These are phyloP conservation scores for Globisporangium parvum DNA, from an alignment of 352 stramenopile genomes.

Conservation along the genomic window DNA sequence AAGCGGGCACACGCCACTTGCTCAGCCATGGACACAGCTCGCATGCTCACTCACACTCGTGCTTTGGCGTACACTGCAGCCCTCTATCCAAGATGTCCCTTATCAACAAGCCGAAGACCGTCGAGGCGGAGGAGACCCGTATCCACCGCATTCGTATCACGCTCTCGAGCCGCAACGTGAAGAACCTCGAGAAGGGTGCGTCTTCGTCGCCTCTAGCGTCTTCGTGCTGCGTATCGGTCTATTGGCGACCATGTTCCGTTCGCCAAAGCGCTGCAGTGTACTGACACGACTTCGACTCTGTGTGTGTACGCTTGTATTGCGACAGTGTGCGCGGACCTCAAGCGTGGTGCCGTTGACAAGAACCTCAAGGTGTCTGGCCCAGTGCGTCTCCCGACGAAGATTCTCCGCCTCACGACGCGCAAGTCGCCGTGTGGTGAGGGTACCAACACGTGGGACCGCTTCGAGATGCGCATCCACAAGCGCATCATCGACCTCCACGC, in stretches of 20 bases:
- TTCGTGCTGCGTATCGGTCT: too few relatives aligned
- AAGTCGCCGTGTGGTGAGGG: conserved; percentile 98
- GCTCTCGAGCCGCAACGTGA: conserved; percentile 98
- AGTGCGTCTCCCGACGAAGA: conserved; percentile 98
- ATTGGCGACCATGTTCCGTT: too few relatives aligned
- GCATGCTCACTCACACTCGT: conserved; percentile 1
- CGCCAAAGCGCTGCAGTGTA: too few relatives aligned
- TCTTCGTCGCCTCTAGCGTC: conserved; percentile 2
- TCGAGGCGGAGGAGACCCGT: conserved; percentile 78
- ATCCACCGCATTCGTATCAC: conserved; percentile 99
- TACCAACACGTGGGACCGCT: conserved; percentile 99
- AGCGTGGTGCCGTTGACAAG: conserved; percentile 97
- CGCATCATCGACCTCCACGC: conserved; percentile 99
- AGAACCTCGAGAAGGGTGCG: conserved; percentile 97
- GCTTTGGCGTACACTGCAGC: conserved; percentile 20
- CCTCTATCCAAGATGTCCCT: conserved; percentile 89
- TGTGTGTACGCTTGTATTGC: neutral
- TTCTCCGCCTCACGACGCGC: conserved; percentile 96
- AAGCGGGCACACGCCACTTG: neutral
- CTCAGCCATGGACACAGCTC: neutral
- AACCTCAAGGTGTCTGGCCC: conserved; percentile 98
- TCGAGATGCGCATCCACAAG: conserved; percentile 99
- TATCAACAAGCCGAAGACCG: conserved; percentile 83
- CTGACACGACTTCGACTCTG: neutral
- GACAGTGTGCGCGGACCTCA: conserved; percentile 96